phyloP scores from a whole-genome alignment of 495 filamentous ascomycete genomes.

The Penicillium flavigenum region DNA sequence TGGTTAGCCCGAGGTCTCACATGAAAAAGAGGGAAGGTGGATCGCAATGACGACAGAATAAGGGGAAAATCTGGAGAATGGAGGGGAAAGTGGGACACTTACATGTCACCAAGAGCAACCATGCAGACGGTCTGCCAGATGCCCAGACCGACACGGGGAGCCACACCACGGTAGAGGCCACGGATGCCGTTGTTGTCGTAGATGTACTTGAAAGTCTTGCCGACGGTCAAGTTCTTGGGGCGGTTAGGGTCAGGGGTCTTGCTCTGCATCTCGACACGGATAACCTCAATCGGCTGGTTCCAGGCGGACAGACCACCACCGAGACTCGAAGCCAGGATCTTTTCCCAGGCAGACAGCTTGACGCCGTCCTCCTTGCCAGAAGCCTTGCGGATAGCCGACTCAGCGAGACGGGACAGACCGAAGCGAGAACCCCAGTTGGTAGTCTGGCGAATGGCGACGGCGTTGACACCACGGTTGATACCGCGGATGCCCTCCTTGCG shows the following conservation, averaged over 20 bases:
- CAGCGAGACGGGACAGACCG: slow-evolving; percentile 85
- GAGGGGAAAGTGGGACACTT: slow-evolving; percentile 42
- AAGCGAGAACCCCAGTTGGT: slow-evolving; percentile 99
- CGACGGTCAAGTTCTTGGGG: slow-evolving; percentile 97
- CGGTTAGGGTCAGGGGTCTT: slow-evolving; percentile 97
- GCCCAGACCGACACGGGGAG: slow-evolving; percentile 88
- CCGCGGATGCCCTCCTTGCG: slow-evolving; percentile 89
- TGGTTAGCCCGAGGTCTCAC: slow-evolving; percentile 40
- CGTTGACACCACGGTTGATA: slow-evolving; percentile 98
- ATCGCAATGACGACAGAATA: slow-evolving; percentile 8
- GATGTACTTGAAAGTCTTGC: slow-evolving; percentile 89
- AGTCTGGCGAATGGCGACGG: slow-evolving; percentile 96
- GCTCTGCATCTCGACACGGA: slow-evolving; percentile 99
- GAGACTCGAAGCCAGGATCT: slow-evolving; percentile 81
- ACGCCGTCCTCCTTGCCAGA: slow-evolving; percentile 79
- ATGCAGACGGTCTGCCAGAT: slow-evolving; percentile 99
- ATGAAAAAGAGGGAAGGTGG: slow-evolving; percentile 15
- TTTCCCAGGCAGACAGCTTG: slow-evolving; percentile 76
- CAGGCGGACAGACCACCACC: slow-evolving; percentile 94
- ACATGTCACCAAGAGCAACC: slow-evolving; percentile 99
- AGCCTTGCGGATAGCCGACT: slow-evolving; percentile 77
- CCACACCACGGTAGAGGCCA: slow-evolving; percentile 93
- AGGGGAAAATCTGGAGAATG: slow-evolving; percentile 2
- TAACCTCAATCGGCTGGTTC: slow-evolving; percentile 99
- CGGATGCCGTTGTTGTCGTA: slow-evolving; percentile 84